Evolutionary conservation across 2,329 filamentous ascomycete species (phyloP).

Genomic region (Cadophora sp.): DNA sequence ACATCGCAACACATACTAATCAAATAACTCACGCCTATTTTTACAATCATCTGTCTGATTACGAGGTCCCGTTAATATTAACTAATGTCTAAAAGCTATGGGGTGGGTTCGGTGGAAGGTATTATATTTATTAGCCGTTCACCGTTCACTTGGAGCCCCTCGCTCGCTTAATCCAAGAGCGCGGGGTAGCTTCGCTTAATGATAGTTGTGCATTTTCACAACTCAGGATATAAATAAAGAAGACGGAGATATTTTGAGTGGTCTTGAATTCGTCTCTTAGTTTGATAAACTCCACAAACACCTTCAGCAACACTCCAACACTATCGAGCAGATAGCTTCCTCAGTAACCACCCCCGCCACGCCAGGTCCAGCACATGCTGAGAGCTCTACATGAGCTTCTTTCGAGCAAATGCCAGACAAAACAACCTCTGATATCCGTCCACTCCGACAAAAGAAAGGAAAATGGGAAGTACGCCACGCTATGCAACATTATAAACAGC

Average conservation of each 20-base stretch:
- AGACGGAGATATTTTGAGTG: neutral
- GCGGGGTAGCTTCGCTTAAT: neutral
- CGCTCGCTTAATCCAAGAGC: no score
- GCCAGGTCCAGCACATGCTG: neutral
- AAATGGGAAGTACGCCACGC: conserved; percentile 37
- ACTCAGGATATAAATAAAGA: neutral
- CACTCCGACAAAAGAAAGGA: conserved; percentile 20
- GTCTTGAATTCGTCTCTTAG: neutral
- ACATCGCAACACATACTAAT: no score
- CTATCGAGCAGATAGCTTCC: neutral
- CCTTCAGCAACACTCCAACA: conserved; percentile 13
- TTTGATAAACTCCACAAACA: neutral
- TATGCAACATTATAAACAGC: conserved; percentile 40
- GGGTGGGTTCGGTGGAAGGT: no score
- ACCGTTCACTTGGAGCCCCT: no score
- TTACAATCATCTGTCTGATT: no score
- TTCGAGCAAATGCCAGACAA: neutral
- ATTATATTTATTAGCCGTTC: no score
- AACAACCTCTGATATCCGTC: conserved; percentile 3
- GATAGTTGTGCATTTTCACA: conserved; percentile 14
- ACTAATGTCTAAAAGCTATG: no score
- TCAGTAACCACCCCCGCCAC: neutral
- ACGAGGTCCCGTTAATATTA: no score
- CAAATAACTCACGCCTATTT: no score
- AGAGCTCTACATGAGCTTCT: neutral